phyloP scores from a whole-genome alignment of 2,329 filamentous ascomycete genomes.

The Fusarium tupiense region DNA sequence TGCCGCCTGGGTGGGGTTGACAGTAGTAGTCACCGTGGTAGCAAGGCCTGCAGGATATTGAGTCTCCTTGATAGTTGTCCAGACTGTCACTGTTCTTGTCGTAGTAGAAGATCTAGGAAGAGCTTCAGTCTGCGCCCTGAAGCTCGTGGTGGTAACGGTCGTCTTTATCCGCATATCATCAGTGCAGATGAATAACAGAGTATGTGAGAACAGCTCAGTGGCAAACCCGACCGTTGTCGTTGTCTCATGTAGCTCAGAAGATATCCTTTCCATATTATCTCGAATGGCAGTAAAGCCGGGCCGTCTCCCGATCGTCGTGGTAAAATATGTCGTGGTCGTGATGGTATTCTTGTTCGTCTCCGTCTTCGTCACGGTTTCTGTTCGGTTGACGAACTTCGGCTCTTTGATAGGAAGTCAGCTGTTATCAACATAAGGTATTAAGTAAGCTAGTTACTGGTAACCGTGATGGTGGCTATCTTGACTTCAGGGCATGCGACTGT shows the following conservation, averaged over 20 bases:
- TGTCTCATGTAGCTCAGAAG: fast-evolving
- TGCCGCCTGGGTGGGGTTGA: neutral
- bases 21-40: neutral
- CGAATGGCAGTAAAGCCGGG: neutral
- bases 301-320: neutral
- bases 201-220: neutral
- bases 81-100: fast-evolving
- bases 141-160: neutral
- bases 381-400: fast-evolving
- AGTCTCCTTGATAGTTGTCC: neutral
- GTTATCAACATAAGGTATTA: too few relatives aligned
- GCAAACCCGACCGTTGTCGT: neutral
- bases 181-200: neutral
- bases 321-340: neutral
- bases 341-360: fast-evolving
- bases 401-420: too few relatives aligned
- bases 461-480: neutral
- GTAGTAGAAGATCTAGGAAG: fast-evolving
- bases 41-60: fast-evolving
- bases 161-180: neutral
- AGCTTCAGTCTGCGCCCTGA: fast-evolving
- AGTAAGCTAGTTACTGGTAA: neutral
- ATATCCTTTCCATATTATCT: neutral
- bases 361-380: fast-evolving
- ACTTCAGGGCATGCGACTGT: neutral